Base-by-base conservation (phyloP, 1,284 basidiomycete species). In the Moesziomyces parantarcticus region DNA sequence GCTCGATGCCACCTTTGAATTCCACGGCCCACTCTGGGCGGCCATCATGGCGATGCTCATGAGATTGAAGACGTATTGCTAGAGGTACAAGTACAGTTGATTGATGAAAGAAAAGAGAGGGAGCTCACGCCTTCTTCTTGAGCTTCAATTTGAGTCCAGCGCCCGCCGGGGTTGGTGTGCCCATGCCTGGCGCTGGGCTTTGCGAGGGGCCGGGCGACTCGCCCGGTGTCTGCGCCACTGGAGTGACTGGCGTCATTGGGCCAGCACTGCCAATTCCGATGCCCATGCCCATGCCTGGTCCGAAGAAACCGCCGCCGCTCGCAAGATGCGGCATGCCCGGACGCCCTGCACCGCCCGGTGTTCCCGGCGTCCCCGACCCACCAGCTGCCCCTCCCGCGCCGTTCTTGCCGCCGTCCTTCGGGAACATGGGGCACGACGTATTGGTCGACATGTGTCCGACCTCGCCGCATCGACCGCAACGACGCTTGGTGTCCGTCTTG, bases 361-460 rank as follows among this genome's bases (percentile, higher is more conserved):
- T 67, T 11, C 58, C 58, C 14, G 70, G 70, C n/a, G 64, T 67
- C 0, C 69, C 64, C 4, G 69, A 49, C 21, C 58, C 64, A 34
- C 65, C 64, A 0, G 70, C 67, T 23, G 58, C 67, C 13, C 70
- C 68, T 9, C 66, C 72, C 0, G 58, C 58, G 3, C 71, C 75
- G 21, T 63, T 60, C 55, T 74, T 76, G 32, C 67, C 77, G 26
- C 74, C 71, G 42, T 75, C 69, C 45, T 72, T 65, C 21, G 66
- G 76, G 58, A 76, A 80, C 66, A 80, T 74, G 5, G 81, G 82
- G 39, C 82, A 83, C 5, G 78, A 73, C 21, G 80, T 83, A 70
- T 83, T 83, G 48, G 82, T 83, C 16, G 65, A 58, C 82, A 83
- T 83, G 63, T 83, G 82, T 16, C 82, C 82, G 21, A 83, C 75